Base-by-base conservation (phyloP, 129 eudicot genomes). In the Glebionis coronaria region DNA sequence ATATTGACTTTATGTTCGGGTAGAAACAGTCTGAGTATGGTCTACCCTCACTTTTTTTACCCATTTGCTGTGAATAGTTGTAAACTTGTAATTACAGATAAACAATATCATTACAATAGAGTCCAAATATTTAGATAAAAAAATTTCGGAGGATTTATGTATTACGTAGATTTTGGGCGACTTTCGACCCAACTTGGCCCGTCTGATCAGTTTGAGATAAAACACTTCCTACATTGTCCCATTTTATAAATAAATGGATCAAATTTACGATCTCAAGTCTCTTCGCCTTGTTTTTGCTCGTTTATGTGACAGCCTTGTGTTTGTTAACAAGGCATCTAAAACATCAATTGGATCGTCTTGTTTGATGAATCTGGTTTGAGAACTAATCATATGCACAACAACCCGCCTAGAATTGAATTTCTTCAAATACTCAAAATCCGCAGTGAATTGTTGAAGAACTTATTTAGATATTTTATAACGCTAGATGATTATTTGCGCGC, bases 311-410 rank as follows among this genome's bases (percentile, higher is more conserved):
- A 49, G 18, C 54, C 1, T 44, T 35, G 0, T 60, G 35, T 29
- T 5, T 53, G 63, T 5, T 73, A 52, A 15, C 20, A 19, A 4
- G 23, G 7, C 11, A 56, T 49, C 56, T 29, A 45, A n/a, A 51
- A 44, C 55, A 20, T 18, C 10, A 38, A 14, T 28, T 40, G 68
- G n/a, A 46, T 12, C 55, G 19, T 28, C 21, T 40, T 29, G 3
- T 9, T 73, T 60, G 90, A 88, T 38, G 96, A 88, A 70, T 64
- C 86, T 42, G 79, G 70, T 74, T 69, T 85, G 74, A 73, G 92
- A 73, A 71, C 87, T 5, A 63, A 73, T 63, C 89, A 88, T 66
- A 50, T 85, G 85, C 90, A 78, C 54, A 83, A 84, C 62, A 57
- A 77, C 67, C 71, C 78, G 12, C 35, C 82, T 65, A 79, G 90